phyloP scores from a whole-genome alignment of 768 basidiomycete species.

The Boletus insuetus region DNA sequence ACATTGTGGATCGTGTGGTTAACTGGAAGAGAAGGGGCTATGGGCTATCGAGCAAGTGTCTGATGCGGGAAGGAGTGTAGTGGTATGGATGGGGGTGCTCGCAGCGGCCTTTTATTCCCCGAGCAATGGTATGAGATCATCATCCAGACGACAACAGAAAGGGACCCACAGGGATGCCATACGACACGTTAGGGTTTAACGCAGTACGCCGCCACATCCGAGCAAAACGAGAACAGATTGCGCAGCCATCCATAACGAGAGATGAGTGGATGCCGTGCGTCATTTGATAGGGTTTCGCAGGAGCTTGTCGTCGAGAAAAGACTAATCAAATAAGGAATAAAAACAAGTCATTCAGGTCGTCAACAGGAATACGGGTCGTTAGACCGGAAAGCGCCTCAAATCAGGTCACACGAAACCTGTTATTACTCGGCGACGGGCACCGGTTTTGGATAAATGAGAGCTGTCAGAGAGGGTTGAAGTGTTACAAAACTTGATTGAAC shows the following conservation, averaged over 20 bases:
- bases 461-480: conserved; percentile 23
- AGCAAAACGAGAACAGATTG: conserved; percentile 30
- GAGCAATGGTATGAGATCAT: conserved; percentile 27
- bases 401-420: conserved; percentile 25
- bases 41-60: conserved; percentile 4
- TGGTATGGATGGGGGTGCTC: conserved; percentile 11
- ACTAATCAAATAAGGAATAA: conserved; percentile 33
- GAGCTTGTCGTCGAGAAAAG: conserved; percentile 35
- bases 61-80: background rate
- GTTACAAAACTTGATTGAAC: conserved; percentile 29
- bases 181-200: conserved; percentile 23
- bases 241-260: conserved; percentile 27
- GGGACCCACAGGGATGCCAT: conserved; percentile 18
- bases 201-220: conserved; percentile 19
- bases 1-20: conserved; percentile 37
- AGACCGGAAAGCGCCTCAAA: conserved; percentile 17
- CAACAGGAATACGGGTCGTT: conserved; percentile 13
- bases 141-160: conserved; percentile 13
- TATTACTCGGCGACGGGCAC: conserved; percentile 15
- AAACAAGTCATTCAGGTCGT: conserved; percentile 14
- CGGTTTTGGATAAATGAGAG: conserved; percentile 31
- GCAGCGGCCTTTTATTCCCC: conserved; percentile 27
- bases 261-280: conserved; percentile 27
- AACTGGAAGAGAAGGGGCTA: background rate
- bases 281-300: conserved; percentile 37